phyloP scores from a whole-genome alignment of 2,329 filamentous ascomycete species.

The Fusarium sp. region DNA sequence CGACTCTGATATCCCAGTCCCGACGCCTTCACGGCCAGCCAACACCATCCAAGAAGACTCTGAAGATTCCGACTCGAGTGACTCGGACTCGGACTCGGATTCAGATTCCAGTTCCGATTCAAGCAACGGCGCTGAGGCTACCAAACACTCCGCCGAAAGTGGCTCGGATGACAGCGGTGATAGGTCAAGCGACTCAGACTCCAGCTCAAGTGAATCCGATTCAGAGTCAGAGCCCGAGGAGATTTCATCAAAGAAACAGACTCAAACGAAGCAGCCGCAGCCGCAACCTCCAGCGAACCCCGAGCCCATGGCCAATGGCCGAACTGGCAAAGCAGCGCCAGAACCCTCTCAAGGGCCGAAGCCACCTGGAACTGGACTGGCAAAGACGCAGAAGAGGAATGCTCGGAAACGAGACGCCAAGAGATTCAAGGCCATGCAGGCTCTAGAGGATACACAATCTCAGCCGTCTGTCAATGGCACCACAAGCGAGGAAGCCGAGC shows the following conservation, averaged over 20 bases:
- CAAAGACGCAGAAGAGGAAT: conserved; percentile 62
- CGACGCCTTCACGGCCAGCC: neutral
- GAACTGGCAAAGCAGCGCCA: neutral
- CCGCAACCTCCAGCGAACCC: neutral
- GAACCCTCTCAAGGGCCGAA: conserved; percentile 29
- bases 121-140: neutral
- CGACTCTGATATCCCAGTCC: neutral
- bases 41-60: neutral
- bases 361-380: conserved; percentile 50
- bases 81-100: conserved; percentile 3
- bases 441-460: conserved; percentile 26
- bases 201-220: conserved; percentile 37
- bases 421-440: conserved; percentile 17
- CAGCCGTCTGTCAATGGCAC: conserved; percentile 15
- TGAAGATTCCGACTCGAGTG: conserved; percentile 17
- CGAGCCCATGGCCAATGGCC: neutral
- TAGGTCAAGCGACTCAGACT: conserved; percentile 34
- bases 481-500: conserved; percentile 37
- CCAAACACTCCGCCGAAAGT: conserved; percentile 15
- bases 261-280: neutral
- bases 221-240: conserved; percentile 50
- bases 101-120: conserved; percentile 10
- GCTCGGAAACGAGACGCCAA: conserved; percentile 56
- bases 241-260: conserved; percentile 47
- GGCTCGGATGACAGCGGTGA: conserved; percentile 28